Percentiles rank a stretch among this genome's conserved stretches.
phyloP scores from a whole-genome alignment of 2,329 filamentous ascomycete genomes.

The Fusarium solani-melongenae region DNA sequence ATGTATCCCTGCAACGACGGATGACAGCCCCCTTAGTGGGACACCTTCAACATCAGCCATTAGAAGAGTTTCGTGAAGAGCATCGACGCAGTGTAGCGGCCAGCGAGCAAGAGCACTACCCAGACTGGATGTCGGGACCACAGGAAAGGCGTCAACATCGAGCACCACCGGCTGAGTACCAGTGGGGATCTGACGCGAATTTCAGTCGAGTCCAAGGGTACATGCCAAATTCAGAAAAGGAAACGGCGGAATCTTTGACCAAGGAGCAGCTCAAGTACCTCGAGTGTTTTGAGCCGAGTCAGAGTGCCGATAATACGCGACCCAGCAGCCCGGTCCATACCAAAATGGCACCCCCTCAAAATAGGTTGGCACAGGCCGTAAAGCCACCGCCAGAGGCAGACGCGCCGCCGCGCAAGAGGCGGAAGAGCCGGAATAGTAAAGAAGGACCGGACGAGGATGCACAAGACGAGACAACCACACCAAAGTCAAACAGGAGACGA shows the following conservation, averaged over 20 bases:
- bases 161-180: conserved; percentile 59
- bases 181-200: conserved; percentile 76
- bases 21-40: conserved; percentile 51
- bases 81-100: conserved; percentile 48
- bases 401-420: conserved; percentile 61
- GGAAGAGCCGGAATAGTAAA: conserved; percentile 64
- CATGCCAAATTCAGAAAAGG: conserved; percentile 64
- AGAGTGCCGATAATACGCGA: conserved; percentile 69
- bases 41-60: conserved; percentile 55
- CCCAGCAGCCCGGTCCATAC: conserved; percentile 63
- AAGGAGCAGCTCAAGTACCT: conserved; percentile 66
- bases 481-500: conserved; percentile 55
- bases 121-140: conserved; percentile 55
- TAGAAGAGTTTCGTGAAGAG: conserved; percentile 57
- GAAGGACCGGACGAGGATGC: conserved; percentile 54
- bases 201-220: conserved; percentile 71
- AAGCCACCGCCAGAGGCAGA: conserved; percentile 52
- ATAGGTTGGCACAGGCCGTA: conserved; percentile 36
- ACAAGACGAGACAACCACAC: conserved; percentile 49
- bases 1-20: conserved; percentile 38
- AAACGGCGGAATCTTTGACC: conserved; percentile 67
- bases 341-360: conserved; percentile 26
- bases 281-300: conserved; percentile 66
- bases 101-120: conserved; percentile 52
- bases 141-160: conserved; percentile 45